Base-by-base conservation (phyloP, 352 stramenopile species). In the Globisporangium cederbergense region DNA sequence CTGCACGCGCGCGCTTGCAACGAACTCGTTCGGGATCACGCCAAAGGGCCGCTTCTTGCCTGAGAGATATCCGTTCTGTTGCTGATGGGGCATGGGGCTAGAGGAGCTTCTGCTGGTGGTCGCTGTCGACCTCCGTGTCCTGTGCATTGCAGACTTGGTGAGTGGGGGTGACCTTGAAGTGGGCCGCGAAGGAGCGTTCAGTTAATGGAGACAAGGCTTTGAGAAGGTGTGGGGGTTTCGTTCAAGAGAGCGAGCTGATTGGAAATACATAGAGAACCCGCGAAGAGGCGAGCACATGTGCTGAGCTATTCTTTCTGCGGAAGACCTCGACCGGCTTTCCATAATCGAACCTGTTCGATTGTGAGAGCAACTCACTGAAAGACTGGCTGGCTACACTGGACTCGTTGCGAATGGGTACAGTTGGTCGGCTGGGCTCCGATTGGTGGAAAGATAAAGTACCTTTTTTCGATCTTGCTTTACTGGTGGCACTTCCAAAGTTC, bases 21-120 rank as follows among this genome's bases (percentile, higher is more conserved):
- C 64, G 50, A 82, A 84, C 63, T 90, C 74, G 46, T 78, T 83
- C 9, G 78, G 77, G 30, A 88, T 62, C 18, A 86, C 60, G 2
- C 58, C 47, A 22, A 73, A 68, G 10, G 65, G 65, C n/a, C 68
- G 63, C 47, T 60, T 68, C 45, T 57, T 57, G 14, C 20, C 46
- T 3, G 47, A 28, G 4, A 30, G 22, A 18, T 20, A 36, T 4
- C 6, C 32, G 6, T 52, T n/a, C 25, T 34, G 52, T 3, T n/a
- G 54, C 34, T 34, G 38, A 25, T 30, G 18, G 40, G 2, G 6
- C 40, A 56, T 13, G n/a, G 8, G 25, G 2, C 53, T 56, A 10
- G 30, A 36, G 8, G 30, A 64, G 42, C 22, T 25, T 25, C 57
- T 58, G 30, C 49, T 56, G 25, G 14, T 58, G 30, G 3, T 38